Evolutionary conservation across 441 rosid genomes (phyloP).

Genomic region (Pelargonium myrrhifolium): DNA sequence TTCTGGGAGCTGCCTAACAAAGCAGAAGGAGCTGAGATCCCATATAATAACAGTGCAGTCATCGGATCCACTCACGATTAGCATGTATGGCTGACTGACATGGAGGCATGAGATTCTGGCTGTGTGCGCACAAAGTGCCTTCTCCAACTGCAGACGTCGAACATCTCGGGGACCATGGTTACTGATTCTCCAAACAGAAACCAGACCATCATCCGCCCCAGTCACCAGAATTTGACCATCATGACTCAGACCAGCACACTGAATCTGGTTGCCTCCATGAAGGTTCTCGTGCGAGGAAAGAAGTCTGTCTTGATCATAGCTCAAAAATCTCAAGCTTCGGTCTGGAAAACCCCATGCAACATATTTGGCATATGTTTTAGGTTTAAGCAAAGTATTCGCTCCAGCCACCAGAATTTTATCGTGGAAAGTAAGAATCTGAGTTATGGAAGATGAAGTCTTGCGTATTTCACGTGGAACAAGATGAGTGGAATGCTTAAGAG

Average conservation of each 20-base stretch:
- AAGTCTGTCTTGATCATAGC: slow-evolving; percentile 94
- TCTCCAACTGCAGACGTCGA: slow-evolving; percentile 59
- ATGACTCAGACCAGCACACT: slow-evolving; percentile 82
- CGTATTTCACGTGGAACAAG: slow-evolving; percentile 87
- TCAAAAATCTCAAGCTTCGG: slow-evolving; percentile 90
- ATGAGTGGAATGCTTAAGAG: slow-evolving; percentile 72
- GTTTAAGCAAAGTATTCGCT: slow-evolving; percentile 71
- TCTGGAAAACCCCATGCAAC: slow-evolving; percentile 98
- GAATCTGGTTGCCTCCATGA: slow-evolving; percentile 91
- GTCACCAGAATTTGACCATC: slow-evolving; percentile 89
- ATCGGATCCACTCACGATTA: slow-evolving; percentile 92
- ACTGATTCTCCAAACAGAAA: slow-evolving; percentile 86
- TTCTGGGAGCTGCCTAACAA: slow-evolving; percentile 84
- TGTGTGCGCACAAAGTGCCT: slow-evolving; percentile 80
- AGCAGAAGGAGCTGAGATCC: slow-evolving; percentile 90
- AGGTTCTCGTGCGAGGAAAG: slow-evolving; percentile 97
- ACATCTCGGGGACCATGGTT: slow-evolving; percentile 54
- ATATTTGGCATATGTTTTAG: slow-evolving; percentile 77
- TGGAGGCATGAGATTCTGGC: slow-evolving; percentile 77
- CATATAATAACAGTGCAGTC: slow-evolving; percentile 88
- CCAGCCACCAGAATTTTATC: slow-evolving; percentile 86
- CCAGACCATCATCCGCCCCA: slow-evolving; percentile 91
- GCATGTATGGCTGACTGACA: slow-evolving; percentile 97
- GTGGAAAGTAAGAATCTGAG: slow-evolving; percentile 67
- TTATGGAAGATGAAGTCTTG: slow-evolving; percentile 60